These are phyloP conservation scores for Hymenoscyphus fructigenus DNA, from an alignment of 2,329 filamentous ascomycete genomes.

Conservation along the genomic window DNA sequence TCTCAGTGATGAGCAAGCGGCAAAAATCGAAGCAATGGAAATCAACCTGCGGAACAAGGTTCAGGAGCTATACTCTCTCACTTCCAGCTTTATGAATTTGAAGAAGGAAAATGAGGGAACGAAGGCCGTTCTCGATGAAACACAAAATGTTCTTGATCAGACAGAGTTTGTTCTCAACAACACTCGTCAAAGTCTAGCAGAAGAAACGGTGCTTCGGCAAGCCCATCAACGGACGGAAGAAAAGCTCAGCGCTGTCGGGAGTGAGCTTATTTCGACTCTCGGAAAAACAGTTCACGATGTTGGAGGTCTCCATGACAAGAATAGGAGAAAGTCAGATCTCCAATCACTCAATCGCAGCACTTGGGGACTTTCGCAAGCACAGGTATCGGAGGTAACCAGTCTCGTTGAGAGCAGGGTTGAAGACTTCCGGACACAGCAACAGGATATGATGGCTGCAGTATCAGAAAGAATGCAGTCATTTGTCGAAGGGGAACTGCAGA, in stretches of 20 bases:
- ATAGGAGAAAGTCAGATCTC: conserved; percentile 79
- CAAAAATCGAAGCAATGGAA: conserved; percentile 91
- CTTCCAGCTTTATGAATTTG: conserved; percentile 80
- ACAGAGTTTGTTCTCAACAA: conserved; percentile 81
- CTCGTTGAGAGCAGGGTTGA: conserved; percentile 75
- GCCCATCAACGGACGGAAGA: conserved; percentile 85
- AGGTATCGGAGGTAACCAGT: conserved; percentile 74
- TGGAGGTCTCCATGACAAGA: conserved; percentile 78
- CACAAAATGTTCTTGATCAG: conserved; percentile 78
- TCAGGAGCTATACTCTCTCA: conserved; percentile 85
- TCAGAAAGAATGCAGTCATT: conserved; percentile 74
- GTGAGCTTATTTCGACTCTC: conserved; percentile 74
- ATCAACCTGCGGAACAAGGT: conserved; percentile 88
- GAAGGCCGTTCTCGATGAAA: conserved; percentile 69
- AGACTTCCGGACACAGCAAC: conserved; percentile 71
- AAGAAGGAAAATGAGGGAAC: conserved; percentile 88
- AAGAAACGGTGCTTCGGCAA: conserved; percentile 76
- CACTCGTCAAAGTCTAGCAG: conserved; percentile 72
- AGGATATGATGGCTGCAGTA: conserved; percentile 65
- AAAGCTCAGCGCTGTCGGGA: conserved; percentile 70
- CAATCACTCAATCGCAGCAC: conserved; percentile 74
- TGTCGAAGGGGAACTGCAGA: conserved; percentile 70
- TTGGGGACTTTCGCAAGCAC: conserved; percentile 74
- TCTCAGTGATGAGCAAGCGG: conserved; percentile 85
- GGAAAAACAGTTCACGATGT: conserved; percentile 78